Evolutionary conservation across 1,284 basidiomycete species (phyloP), one percentile per base, ranked within the genome.

Genomic region (Cutaneotrichosporon mucoides): DNA sequence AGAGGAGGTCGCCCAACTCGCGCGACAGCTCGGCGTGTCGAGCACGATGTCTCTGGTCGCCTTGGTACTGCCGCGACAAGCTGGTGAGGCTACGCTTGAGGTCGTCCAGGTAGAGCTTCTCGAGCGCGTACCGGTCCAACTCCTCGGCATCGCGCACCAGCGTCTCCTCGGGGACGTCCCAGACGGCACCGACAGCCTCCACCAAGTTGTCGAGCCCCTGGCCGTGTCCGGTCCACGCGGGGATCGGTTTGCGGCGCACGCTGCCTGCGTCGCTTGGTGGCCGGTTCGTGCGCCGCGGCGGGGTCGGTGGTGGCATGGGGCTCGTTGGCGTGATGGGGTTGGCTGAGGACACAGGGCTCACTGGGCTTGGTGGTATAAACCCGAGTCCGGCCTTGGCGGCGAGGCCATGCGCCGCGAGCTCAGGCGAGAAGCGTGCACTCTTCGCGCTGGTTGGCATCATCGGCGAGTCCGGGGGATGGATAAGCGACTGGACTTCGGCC

Each of bases 51-150:
- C 64, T 61, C 4, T 62, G 56, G 34, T 34, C 43, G 43, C 8
- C 46, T 33, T 12, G 24, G 55, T 52, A n/a, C 51, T 8, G 67
- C 40, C 12, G 70, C 60, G 41, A 72, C 43, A 35, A 59, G 48
- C 13, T 63, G 38, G 59, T 52, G 40, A 76, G 64, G 5, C 66
- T 59, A 15, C 59, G 54, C 62, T 75, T 73, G 10, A 77, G 60
- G 55, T 79, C 75, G 53, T 58, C 56, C 38, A 76, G 60, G 65
- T 79, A 76, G 44, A 69, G 62, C 71, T 73, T 71, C 34, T 76
- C 75, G n/a, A 76, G 51, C 8, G 65, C 44, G 5, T 69, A 40
- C 8, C 63, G 55, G 51, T 63, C 66, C 35, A 76, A 63, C n/a
- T 61, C 61, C 16, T 62, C 55, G 1, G 71, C 61, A 62, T 79